Conservation (phyloP, 352 stramenopile species). For the Lagenidium giganteum region DNA sequence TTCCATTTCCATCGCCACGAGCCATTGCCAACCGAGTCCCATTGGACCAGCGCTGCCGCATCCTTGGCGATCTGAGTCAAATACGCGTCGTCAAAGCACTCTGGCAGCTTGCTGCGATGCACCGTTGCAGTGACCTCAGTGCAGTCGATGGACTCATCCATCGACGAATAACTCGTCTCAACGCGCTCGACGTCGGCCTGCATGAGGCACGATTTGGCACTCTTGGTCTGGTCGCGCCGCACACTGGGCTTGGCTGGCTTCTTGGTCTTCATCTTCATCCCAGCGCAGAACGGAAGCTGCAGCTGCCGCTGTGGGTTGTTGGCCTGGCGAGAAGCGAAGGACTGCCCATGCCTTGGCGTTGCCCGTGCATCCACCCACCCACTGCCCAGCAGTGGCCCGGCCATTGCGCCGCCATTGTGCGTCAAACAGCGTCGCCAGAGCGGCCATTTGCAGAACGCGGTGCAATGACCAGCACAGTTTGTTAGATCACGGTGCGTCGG, state of each 20-base stretch:
- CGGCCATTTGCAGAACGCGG: not conserved
- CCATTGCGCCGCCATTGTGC: not conserved
- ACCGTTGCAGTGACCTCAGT: too few species aligned
- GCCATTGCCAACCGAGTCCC: conserved; percentile 8
- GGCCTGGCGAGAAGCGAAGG: too few species aligned
- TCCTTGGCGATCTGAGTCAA: conserved; percentile 5
- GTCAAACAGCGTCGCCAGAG: not conserved
- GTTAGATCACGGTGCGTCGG: not conserved
- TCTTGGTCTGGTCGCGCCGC: too few species aligned
- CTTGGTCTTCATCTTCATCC: too few species aligned
- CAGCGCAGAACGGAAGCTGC: too few species aligned
- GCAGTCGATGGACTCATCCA: not conserved
- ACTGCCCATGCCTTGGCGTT: too few species aligned
- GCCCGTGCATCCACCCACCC: too few species aligned
- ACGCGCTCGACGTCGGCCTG: too few species aligned
- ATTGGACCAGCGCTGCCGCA: conserved; percentile 11
- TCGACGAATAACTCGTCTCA: not conserved
- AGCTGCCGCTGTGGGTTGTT: too few species aligned
- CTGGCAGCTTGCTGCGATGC: not conserved
- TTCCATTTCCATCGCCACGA: conserved; percentile 12
- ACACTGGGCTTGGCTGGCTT: too few species aligned
- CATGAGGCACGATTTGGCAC: too few species aligned
- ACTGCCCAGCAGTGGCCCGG: not conserved
- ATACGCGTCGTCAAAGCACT: not conserved
- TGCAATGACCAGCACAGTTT: not conserved